Percentiles rank a stretch among this genome's conserved stretches.
Conservation (phyloP, 2,329 filamentous ascomycete species). For the Tolypocladium album region DNA sequence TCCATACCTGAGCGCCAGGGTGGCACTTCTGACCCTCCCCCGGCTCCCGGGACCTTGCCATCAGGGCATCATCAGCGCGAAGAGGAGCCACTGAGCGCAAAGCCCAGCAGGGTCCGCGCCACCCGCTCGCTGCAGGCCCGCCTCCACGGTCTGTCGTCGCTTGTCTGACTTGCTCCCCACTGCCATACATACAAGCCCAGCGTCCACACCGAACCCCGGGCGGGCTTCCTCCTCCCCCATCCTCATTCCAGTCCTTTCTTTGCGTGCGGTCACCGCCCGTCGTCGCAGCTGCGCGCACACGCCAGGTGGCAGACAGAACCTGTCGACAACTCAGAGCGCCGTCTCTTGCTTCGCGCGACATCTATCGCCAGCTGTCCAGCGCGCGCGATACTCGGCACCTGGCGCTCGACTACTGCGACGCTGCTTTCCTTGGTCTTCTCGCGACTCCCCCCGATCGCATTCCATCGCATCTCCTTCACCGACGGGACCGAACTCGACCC, state of each 20-base stretch:
- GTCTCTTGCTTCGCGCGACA: slow-evolving; percentile 6
- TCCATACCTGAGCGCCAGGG: neutral
- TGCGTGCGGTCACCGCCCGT: slow-evolving; percentile 9
- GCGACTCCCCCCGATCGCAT: neutral
- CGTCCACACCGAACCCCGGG: slow-evolving; percentile 5
- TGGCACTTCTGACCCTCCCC: neutral
- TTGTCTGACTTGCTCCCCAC: slow-evolving; percentile 5
- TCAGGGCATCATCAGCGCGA: neutral
- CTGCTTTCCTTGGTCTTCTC: neutral
- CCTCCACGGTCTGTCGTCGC: slow-evolving; percentile 5
- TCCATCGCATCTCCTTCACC: neutral
- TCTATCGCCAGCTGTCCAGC: neutral
- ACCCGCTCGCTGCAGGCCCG: slow-evolving; percentile 3
- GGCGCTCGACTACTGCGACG: neutral
- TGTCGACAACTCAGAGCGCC: neutral
- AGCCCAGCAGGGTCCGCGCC: slow-evolving; percentile 2
- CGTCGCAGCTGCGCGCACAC: slow-evolving; percentile 8
- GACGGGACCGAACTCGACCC: neutral
- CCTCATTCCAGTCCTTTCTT: slow-evolving; percentile 22
- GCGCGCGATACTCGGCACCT: slow-evolving; percentile 2
- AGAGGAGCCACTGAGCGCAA: neutral
- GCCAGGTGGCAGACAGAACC: slow-evolving; percentile 2
- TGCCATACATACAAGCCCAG: slow-evolving; percentile 9
- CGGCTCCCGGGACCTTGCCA: neutral
- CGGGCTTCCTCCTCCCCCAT: slow-evolving; percentile 11